Conservation (phyloP, 1,284 basidiomycete species). For the Inonotus obliquus region DNA sequence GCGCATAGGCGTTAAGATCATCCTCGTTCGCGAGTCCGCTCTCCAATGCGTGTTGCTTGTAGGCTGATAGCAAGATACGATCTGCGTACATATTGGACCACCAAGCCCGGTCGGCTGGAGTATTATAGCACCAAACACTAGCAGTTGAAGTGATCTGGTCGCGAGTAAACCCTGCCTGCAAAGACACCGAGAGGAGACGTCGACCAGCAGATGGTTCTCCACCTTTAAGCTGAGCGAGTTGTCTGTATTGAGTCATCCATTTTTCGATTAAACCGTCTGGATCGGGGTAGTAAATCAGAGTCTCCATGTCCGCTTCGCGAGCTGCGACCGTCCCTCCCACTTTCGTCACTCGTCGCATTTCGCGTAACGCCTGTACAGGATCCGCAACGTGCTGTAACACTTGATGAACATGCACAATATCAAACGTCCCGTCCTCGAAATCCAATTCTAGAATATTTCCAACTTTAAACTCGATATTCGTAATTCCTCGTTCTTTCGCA, state of each 20-base stretch:
- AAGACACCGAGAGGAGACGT: constrained; percentile 28
- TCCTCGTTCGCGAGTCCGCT: constrained; percentile 26
- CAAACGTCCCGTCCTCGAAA: constrained; percentile 35
- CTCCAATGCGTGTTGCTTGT: constrained; percentile 27
- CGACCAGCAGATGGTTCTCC: constrained; percentile 30
- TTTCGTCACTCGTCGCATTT: constrained; percentile 41
- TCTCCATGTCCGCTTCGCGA: constrained; percentile 33
- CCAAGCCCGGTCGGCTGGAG: constrained; percentile 32
- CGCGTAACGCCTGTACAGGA: constrained; percentile 34
- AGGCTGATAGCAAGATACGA: constrained; percentile 29
- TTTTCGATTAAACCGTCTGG: constrained; percentile 21
- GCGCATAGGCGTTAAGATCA: constrained; percentile 25
- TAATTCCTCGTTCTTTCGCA: constrained; percentile 26
- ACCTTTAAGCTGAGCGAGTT: constrained; percentile 27
- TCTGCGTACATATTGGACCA: constrained; percentile 34
- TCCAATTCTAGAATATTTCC: constrained; percentile 32
- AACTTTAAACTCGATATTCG: constrained; percentile 31
- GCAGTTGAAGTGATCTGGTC: constrained; percentile 26
- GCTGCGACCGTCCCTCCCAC: constrained; percentile 39
- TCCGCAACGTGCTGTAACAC: constrained; percentile 40
- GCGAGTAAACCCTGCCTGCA: constrained; percentile 28
- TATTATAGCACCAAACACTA: constrained; percentile 33
- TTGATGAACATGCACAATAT: constrained; percentile 43
- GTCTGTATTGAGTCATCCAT: constrained; percentile 25
- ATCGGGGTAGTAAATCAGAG: constrained; percentile 32